A percentile compares a stretch with the other conserved stretches of the same genome.
These are phyloP conservation scores for Xylaria polymorpha DNA, from an alignment of 2,329 filamentous ascomycete species.

Conservation along the genomic window DNA sequence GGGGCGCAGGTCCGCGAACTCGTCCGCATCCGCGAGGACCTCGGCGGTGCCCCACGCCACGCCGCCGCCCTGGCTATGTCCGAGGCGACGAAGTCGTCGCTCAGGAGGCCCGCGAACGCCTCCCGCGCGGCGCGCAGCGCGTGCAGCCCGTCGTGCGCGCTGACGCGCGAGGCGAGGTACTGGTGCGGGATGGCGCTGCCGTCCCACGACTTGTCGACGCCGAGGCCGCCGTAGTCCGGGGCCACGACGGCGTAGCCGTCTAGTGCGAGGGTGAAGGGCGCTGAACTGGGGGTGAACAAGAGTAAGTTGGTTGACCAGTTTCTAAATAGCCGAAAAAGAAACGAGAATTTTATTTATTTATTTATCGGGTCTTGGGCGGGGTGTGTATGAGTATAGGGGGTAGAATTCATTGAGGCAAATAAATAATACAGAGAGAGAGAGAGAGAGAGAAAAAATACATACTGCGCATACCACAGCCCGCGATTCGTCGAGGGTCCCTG, in stretches of 20 bases:
- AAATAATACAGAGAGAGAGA: too few relatives aligned
- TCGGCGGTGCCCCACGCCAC: slow-evolving; percentile 45
- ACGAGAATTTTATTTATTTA: too few relatives aligned
- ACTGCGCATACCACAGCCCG: slow-evolving; percentile 54
- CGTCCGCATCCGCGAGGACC: slow-evolving; percentile 40
- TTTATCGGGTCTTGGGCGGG: too few relatives aligned
- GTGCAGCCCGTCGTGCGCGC: slow-evolving; percentile 58
- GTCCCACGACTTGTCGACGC: slow-evolving; percentile 51
- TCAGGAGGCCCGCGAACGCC: slow-evolving; percentile 54
- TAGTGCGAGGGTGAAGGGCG: slow-evolving; percentile 55
- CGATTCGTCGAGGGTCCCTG: slow-evolving; percentile 56
- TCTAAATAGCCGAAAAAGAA: too few relatives aligned
- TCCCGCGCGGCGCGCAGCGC: slow-evolving; percentile 55
- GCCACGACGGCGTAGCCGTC: slow-evolving; percentile 59
- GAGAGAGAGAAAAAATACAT: not conserved
- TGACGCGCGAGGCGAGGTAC: slow-evolving; percentile 53
- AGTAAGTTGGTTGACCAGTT: too few relatives aligned
- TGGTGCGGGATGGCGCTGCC: slow-evolving; percentile 54
- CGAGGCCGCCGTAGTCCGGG: slow-evolving; percentile 59
- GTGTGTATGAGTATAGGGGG: too few relatives aligned
- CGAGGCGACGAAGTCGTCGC: slow-evolving; percentile 50
- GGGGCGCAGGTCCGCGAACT: slow-evolving; percentile 6
- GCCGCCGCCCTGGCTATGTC: slow-evolving; percentile 50
- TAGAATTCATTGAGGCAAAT: too few relatives aligned
- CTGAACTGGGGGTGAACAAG: slow-evolving; percentile 43